Base-by-base conservation (phyloP, 2,329 filamentous ascomycete genomes). In the Aureobasidium mangrovei region DNA sequence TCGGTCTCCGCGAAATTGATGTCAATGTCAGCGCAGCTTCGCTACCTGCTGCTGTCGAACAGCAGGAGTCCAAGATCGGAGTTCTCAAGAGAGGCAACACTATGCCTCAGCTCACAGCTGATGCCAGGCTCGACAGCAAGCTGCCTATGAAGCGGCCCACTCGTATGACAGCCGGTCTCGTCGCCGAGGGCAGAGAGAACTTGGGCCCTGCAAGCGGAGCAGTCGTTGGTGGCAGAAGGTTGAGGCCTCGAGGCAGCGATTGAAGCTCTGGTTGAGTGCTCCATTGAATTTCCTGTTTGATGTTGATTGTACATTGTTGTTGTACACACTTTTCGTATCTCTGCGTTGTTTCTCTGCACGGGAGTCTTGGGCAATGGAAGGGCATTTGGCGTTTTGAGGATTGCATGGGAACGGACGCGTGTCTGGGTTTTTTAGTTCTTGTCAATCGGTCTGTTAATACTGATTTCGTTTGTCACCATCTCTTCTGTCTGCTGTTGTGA, bases 1-100 rank as follows among this genome's bases (percentile, higher is more conserved):
- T 57, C 53, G 64, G 70, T 55, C 65, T 77, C 18, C 68, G 74
- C 51, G 74, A 77, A 59, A 65, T 76, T n/a, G 74, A 77, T 60
- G 67, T 74, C 69, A 77, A 76, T 49, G 62, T 64, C 56, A 62
- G 70, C 46, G 61, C 73, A 38, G 58, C 60, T 31, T 41, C 42
- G 4, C 7, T 46, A 33, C 53, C 53, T 10, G 9, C 35, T 10
- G 46, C 59, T 61, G 32, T 12, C 1, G 41, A 61, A 31, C 58
- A 59, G 24, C 60, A 59, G 46, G 60, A 45, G 28, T 49, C 38
- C 39, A 56, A 48, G 33, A 62, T 63, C 42, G 54, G 58, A 24
- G 58, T 65, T 12, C 64, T 72, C 52, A 77, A 76, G 61, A 70
- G 74, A 57, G 69, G 71, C 51, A 64, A 69, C 49, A 74, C 73